Evolutionary conservation across 352 stramenopile species (phyloP), one percentile per base, ranked within the genome.

Genomic region (Phytopythium kandeliae): DNA sequence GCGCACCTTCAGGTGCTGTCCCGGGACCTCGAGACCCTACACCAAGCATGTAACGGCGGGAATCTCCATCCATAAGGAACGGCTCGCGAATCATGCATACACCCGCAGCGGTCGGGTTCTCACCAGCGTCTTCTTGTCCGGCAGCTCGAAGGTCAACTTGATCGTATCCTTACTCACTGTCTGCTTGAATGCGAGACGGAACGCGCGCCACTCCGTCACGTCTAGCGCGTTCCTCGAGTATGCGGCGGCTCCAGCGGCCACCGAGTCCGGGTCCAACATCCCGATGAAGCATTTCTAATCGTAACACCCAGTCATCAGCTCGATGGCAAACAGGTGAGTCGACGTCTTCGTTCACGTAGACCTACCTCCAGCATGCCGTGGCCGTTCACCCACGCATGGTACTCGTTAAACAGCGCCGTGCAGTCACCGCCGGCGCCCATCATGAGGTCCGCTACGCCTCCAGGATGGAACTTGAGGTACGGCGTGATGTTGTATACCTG

Each of bases 391-490:
- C 95, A 98, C 21, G 71, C 63, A 67, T 99, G 96, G 64, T 97
- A 96, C 63, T 98, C 97, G 56, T 98, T 96, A 71, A 98, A 99
- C 8, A 98, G 66, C 26, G 75, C 76, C 3, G 96, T 98, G 52
- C 79, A 97, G 78, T 99, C 96, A 17, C 77, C 87, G n/a, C 96
- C 97, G 11, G 88, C 92, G 16, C 69, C 71, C 48, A 87, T 69
- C 62, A 98, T 83, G 19, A 99, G 73, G 65, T 98, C 96, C 21
- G 76, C 63, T 41, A 95, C 60, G 25, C 97, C 97, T n/a, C 97
- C 96, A 3, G 97, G 97, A 74, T 99, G 97, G 73, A 98, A 99
- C 51, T 86, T 77, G 47, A 99, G 69, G 78, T 99, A 99, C 10
- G 93, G 85, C 33, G 91, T 96, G 48, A 99, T 80, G 76, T 99